Conservation (phyloP, 208 protist genomes). For the Crithidia fasciculata region DNA sequence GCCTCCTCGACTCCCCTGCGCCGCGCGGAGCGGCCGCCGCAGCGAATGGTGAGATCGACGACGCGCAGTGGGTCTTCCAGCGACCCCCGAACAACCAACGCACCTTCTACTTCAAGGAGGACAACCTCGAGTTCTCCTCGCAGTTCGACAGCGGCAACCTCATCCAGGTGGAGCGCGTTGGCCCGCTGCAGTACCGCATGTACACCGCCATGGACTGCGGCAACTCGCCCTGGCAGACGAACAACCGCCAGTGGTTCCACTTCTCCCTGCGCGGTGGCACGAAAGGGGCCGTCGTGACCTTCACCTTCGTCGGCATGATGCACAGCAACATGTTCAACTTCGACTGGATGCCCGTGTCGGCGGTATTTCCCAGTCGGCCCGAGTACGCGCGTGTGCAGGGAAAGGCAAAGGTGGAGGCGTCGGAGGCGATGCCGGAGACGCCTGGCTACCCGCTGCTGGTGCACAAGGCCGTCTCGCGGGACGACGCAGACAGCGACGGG, state of each 20-base stretch:
- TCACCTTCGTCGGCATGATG: constrained; percentile 86
- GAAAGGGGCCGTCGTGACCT: constrained; percentile 55
- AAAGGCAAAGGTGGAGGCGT: constrained; percentile 56
- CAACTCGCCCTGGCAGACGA: constrained; percentile 80
- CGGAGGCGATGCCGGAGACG: constrained; percentile 79
- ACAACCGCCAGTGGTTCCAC: constrained; percentile 94
- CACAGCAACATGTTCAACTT: constrained; percentile 88
- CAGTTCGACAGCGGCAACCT: constrained; percentile 93
- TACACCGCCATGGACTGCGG: constrained; percentile 88
- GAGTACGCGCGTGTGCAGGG: constrained; percentile 73
- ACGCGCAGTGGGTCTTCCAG: constrained; percentile 69
- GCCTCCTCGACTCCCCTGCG: neutral
- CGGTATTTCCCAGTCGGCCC: constrained; percentile 54
- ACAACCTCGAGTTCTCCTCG: constrained; percentile 87
- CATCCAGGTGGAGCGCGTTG: constrained; percentile 83
- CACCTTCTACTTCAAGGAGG: constrained; percentile 87
- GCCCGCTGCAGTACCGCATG: constrained; percentile 70
- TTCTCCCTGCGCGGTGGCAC: constrained; percentile 85
- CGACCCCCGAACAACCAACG: constrained; percentile 88
- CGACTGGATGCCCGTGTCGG: constrained; percentile 84
- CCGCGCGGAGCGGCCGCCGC: neutral
- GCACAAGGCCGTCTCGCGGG: constrained; percentile 33
- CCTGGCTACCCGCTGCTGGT: constrained; percentile 78
- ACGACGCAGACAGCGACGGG: constrained; percentile 32
- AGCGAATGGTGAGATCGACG: constrained; percentile 9